These are phyloP conservation scores for Xerocomus amazonicus DNA, from an alignment of 1,284 basidiomycete genomes.

Conservation along the genomic window DNA sequence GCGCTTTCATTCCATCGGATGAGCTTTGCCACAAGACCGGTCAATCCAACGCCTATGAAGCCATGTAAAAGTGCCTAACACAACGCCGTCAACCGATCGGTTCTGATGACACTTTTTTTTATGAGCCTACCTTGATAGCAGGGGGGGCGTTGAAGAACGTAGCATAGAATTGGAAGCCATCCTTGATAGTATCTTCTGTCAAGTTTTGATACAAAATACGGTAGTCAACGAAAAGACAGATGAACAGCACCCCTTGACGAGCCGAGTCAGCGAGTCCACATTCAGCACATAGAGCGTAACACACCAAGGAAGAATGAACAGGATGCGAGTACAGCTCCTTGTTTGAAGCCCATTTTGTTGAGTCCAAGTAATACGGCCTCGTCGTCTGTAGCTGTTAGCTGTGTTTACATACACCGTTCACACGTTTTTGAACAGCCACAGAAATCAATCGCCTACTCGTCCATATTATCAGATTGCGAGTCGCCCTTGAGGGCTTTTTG, in stretches of 20 bases:
- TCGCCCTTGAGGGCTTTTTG: constrained; percentile 49
- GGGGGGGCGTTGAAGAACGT: constrained; percentile 89
- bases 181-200: constrained; percentile 60
- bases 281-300: constrained; percentile 16
- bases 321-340: constrained; percentile 78
- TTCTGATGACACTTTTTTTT: too few relatives aligned
- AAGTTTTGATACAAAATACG: constrained; percentile 68
- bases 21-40: constrained; percentile 74
- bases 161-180: constrained; percentile 83
- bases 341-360: constrained; percentile 72
- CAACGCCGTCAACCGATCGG: constrained; percentile 3
- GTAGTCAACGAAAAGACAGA: constrained; percentile 85
- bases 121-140: constrained; percentile 72
- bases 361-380: not conserved
- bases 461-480: constrained; percentile 1
- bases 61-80: constrained; percentile 77
- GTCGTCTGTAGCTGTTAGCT: not conserved
- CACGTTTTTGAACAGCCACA: constrained; percentile 28
- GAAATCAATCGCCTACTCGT: constrained; percentile 2
- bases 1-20: constrained; percentile 87
- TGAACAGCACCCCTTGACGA: constrained; percentile 75
- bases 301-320: constrained; percentile 80
- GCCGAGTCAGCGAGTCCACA: constrained; percentile 3
- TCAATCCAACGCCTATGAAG: constrained; percentile 71
- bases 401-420: constrained; percentile 9